phyloP scores from a whole-genome alignment of 352 stramenopile genomes.

The Pythium insidiosum region DNA sequence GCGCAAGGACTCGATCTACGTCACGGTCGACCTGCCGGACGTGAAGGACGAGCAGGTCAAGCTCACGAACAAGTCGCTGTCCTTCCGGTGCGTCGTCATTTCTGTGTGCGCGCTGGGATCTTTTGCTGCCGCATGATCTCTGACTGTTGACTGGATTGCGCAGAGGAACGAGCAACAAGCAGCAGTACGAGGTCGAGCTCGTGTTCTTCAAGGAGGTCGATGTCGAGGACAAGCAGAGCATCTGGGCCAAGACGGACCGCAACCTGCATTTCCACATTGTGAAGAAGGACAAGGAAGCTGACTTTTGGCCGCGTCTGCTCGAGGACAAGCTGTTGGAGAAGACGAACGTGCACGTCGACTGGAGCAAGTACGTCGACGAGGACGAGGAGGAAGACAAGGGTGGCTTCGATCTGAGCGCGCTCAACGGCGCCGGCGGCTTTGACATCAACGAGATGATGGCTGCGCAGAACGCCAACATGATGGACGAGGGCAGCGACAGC shows the following conservation, averaged over 20 bases:
- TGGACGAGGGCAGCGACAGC: slow-evolving; percentile 57
- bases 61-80: slow-evolving; percentile 85
- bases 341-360: slow-evolving; percentile 95
- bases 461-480: slow-evolving; percentile 74
- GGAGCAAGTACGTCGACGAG: slow-evolving; percentile 96
- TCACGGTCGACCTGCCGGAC: slow-evolving; percentile 94
- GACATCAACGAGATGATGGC: slow-evolving; percentile 95
- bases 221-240: slow-evolving; percentile 83
- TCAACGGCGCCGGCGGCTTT: slow-evolving; percentile 86
- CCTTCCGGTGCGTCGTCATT: slow-evolving; percentile 75
- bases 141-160: too few species aligned
- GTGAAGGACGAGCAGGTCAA: slow-evolving; percentile 91
- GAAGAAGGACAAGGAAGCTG: slow-evolving; percentile 91
- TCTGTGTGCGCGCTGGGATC: too few species aligned
- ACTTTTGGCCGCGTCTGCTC: slow-evolving; percentile 95
- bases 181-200: slow-evolving; percentile 93
- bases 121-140: too few species aligned
- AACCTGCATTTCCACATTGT: slow-evolving; percentile 95
- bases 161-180: slow-evolving; percentile 84
- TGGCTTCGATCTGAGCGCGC: slow-evolving; percentile 83
- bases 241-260: slow-evolving; percentile 93
- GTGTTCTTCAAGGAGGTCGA: slow-evolving; percentile 95
- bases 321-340: slow-evolving; percentile 96
- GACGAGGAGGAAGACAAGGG: slow-evolving; percentile 91
- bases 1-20: slow-evolving; percentile 93